phyloP scores from a whole-genome alignment of 768 basidiomycete genomes.

The Boletus sensibilis region DNA sequence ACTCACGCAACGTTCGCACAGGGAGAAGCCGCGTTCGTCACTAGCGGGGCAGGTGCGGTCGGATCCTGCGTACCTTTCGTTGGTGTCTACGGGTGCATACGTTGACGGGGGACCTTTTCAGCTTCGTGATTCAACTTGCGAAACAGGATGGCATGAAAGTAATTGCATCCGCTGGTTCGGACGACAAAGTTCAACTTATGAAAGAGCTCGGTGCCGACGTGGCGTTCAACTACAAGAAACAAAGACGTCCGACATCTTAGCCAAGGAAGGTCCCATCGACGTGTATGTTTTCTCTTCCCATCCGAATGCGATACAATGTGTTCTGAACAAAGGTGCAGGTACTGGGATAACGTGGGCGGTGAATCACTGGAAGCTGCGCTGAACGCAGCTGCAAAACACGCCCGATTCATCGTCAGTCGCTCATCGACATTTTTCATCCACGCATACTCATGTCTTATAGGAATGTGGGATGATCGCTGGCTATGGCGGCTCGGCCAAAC shows the following conservation, averaged over 20 bases:
- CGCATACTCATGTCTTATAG: neutral
- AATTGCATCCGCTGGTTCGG: constrained; percentile 67
- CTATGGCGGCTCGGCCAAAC: neutral
- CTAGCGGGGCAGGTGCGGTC: constrained; percentile 48
- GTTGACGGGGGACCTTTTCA: constrained; percentile 10
- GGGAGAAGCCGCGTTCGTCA: constrained; percentile 53
- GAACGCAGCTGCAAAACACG: constrained; percentile 40
- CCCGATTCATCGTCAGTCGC: constrained; percentile 46
- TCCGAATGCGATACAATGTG: neutral
- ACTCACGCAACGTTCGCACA: constrained; percentile 9
- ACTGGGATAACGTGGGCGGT: constrained; percentile 56
- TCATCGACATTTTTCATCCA: neutral
- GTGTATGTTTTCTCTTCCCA: constrained; percentile 32
- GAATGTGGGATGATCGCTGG: constrained; percentile 34
- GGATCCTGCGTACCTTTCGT: constrained; percentile 48
- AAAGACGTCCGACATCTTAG: constrained; percentile 49
- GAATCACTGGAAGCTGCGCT: constrained; percentile 57
- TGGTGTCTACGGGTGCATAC: neutral
- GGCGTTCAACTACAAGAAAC: constrained; percentile 73
- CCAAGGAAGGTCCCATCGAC: constrained; percentile 56
- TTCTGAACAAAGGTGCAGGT: constrained; percentile 2
- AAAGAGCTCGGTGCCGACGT: constrained; percentile 64
- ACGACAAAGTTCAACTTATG: constrained; percentile 69
- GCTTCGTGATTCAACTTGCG: constrained; percentile 51
- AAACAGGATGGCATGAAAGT: constrained; percentile 58